Base-by-base conservation (phyloP, 345 rosid species). In the Diplotaxis tenuifolia region DNA sequence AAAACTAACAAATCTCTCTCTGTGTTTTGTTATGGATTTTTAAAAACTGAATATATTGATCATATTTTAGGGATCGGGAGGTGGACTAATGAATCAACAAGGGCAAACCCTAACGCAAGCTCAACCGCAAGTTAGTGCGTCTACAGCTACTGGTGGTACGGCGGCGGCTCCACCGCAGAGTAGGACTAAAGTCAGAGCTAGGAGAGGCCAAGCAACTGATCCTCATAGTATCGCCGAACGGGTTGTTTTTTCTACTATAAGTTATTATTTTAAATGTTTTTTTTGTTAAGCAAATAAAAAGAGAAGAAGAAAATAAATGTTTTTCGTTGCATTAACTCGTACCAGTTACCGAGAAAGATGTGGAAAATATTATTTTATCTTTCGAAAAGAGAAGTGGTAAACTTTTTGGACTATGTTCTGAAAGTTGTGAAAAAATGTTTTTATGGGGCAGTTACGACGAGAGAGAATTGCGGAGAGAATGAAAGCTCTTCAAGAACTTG, bases 141-240 rank as follows among this genome's bases (percentile, higher is more conserved):
- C 80, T 31, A 65, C 54, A 36, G 49, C 76, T 12, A 58, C 72
- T n/a, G 75, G 67, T 0, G 57, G 67, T 20, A 81, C 85, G 0
- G 87, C 72, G 18, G 81, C 84, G 25, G 62, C 54, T 67, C 79
- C 86, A 2, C 81, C 83, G 23, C 96, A 89, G 78, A 89, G 86
- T 0, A 89, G 77, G 80, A 96, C 86, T 65, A 85, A 90, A 74
- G 88, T 89, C 31, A 82, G 99, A 81, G 99, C 99, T 57, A 72
- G 97, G 72, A 85, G 99, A 81, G 99, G 99, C 65, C 97, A 94
- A 83, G 99, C 99, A 40, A 94, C 99, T 65, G 99, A 92, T 74
- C 99, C 99, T 21, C 99, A 94, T 38, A 94, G 99, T 76, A 92
- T 94, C 25, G 99, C 99, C 56, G 99, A 94, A 81, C 79, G 99